Evolutionary conservation across 306 rosid species (phyloP).

Genomic region (Pyrus communis): DNA sequence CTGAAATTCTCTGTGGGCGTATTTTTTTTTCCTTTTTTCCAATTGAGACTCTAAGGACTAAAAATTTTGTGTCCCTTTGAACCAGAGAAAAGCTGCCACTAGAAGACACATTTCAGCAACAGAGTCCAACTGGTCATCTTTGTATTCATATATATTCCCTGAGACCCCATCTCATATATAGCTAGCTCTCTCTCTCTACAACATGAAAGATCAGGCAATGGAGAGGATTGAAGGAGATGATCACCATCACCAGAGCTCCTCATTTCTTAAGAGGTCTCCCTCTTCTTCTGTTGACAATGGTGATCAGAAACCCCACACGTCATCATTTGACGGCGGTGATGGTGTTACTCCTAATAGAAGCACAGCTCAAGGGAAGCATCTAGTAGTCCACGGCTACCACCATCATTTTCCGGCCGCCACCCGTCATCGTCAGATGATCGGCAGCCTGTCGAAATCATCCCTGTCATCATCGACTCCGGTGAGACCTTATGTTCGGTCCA

Average conservation of each 20-base stretch:
- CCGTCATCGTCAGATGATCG: conserved; percentile 3
- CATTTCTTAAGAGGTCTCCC: conserved; percentile 16
- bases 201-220: conserved; percentile 3
- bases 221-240: conserved; percentile 7
- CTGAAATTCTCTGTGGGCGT: not conserved
- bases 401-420: not conserved
- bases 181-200: not conserved
- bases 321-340: not conserved
- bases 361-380: not conserved
- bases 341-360: not conserved
- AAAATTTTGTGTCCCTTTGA: conserved; percentile 35
- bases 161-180: not conserved
- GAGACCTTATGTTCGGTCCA: conserved; percentile 65
- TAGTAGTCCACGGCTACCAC: not conserved
- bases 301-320: not conserved
- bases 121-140: not conserved
- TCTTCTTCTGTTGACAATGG: conserved; percentile 24
- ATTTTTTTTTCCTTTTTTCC: conserved; percentile 46
- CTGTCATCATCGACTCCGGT: conserved; percentile 11
- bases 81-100: conserved; percentile 46
- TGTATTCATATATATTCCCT: not conserved
- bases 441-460: conserved; percentile 8
- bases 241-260: not conserved
- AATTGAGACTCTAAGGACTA: conserved; percentile 59
- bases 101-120: conserved; percentile 18